phyloP scores from a whole-genome alignment of 352 stramenopile genomes.

The Globisporangium ultimum region DNA sequence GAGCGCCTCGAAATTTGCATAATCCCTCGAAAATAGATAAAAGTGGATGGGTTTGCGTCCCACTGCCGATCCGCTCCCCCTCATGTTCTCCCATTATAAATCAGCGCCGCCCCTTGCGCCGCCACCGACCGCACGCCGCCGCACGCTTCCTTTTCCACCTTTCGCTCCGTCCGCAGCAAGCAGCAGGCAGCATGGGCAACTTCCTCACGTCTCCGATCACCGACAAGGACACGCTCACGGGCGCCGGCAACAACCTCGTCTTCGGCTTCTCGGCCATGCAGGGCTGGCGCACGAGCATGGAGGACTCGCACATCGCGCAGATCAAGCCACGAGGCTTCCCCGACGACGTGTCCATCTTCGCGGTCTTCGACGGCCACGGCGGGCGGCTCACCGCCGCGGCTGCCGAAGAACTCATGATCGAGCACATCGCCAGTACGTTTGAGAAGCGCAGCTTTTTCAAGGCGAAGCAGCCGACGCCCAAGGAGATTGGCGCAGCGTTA shows the following conservation, averaged over 20 bases:
- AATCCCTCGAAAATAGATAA: no score
- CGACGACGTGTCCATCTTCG: constrained; percentile 59
- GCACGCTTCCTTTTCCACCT: neutral
- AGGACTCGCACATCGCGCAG: constrained; percentile 71
- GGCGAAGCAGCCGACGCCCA: constrained; percentile 29
- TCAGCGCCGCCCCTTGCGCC: neutral
- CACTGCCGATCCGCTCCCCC: neutral
- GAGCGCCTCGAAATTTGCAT: no score
- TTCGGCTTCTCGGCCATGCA: constrained; percentile 79
- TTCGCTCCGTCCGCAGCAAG: neutral
- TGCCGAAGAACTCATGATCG: constrained; percentile 35
- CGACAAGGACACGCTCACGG: constrained; percentile 61
- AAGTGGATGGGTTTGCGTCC: no score
- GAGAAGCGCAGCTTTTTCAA: constrained; percentile 34
- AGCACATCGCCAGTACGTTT: constrained; percentile 32
- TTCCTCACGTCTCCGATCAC: constrained; percentile 75
- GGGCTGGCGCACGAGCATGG: constrained; percentile 80
- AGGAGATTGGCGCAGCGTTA: constrained; percentile 57
- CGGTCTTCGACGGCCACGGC: constrained; percentile 79
- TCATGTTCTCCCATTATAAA: neutral
- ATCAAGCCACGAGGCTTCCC: constrained; percentile 43
- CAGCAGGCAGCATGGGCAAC: constrained; percentile 76
- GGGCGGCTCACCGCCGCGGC: constrained; percentile 55
- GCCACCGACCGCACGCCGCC: neutral
- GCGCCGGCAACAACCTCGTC: constrained; percentile 48